These are phyloP conservation scores for Ophiostoma sp. DNA, from an alignment of 2,329 filamentous ascomycete genomes.

Conservation along the genomic window DNA sequence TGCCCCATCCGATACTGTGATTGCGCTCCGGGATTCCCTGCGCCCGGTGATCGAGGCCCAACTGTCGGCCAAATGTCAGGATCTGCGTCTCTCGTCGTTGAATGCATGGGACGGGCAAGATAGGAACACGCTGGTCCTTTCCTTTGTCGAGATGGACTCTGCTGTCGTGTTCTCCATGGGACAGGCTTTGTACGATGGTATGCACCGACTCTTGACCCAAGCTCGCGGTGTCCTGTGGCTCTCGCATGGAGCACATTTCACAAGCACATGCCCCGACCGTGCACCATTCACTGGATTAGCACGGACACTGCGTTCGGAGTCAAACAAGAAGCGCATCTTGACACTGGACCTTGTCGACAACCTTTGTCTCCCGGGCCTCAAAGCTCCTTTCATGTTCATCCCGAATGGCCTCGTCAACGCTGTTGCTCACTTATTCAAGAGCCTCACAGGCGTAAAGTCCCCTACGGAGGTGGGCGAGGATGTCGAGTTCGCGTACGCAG, in stretches of 20 bases:
- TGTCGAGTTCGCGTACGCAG: slow-evolving; percentile 36
- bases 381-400: background rate
- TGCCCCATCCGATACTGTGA: background rate
- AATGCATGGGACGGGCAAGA: slow-evolving; percentile 6
- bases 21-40: slow-evolving; percentile 4
- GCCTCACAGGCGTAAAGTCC: slow-evolving; percentile 20
- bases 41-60: background rate
- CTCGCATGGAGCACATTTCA: slow-evolving; percentile 39
- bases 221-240: slow-evolving; percentile 45
- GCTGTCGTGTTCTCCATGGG: slow-evolving; percentile 38
- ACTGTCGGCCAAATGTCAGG: slow-evolving; percentile 9
- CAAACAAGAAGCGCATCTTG: slow-evolving; percentile 38
- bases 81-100: background rate
- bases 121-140: slow-evolving; percentile 37
- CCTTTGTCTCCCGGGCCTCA: background rate
- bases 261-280: slow-evolving; percentile 33
- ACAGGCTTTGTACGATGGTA: slow-evolving; percentile 36
- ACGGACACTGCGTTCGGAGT: slow-evolving; percentile 46
- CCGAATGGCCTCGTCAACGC: background rate
- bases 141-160: slow-evolving; percentile 40
- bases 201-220: slow-evolving; percentile 38
- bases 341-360: slow-evolving; percentile 38
- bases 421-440: slow-evolving; percentile 14
- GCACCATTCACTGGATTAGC: slow-evolving; percentile 43
- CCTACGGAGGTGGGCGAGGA: background rate